phyloP scores from a whole-genome alignment of 441 rosid species.

The Syzygium malaccense region DNA sequence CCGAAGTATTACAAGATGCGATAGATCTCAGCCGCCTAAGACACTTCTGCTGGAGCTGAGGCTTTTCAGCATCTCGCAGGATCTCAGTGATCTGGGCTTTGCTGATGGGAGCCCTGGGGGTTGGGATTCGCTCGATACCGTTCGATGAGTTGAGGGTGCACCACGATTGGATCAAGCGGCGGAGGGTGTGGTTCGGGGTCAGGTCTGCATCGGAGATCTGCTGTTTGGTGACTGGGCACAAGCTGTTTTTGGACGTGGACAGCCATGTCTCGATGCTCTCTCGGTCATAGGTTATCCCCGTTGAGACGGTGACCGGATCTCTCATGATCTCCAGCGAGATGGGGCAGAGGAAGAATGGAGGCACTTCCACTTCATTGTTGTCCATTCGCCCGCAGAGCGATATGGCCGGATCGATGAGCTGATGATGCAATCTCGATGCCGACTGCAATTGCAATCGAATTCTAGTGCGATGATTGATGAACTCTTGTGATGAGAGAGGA shows the following conservation, averaged over 20 bases:
- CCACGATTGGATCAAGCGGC: slow-evolving; percentile 86
- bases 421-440: neutral
- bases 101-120: slow-evolving; percentile 67
- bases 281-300: slow-evolving; percentile 84
- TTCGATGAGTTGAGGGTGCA: slow-evolving; percentile 77
- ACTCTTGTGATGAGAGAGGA: neutral
- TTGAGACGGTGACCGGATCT: slow-evolving; percentile 66
- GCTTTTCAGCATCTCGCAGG: slow-evolving; percentile 40
- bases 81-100: slow-evolving; percentile 53
- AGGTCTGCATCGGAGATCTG: slow-evolving; percentile 38
- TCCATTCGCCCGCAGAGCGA: neutral
- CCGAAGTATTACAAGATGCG: slow-evolving; percentile 42
- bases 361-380: slow-evolving; percentile 64
- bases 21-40: slow-evolving; percentile 47
- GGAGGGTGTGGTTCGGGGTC: slow-evolving; percentile 81
- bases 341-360: slow-evolving; percentile 66
- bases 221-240: slow-evolving; percentile 78
- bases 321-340: slow-evolving; percentile 85
- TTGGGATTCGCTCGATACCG: slow-evolving; percentile 78
- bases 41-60: slow-evolving; percentile 42
- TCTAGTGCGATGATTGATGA: neutral
- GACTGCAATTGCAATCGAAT: neutral
- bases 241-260: slow-evolving; percentile 31
- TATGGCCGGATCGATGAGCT: neutral
- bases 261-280: slow-evolving; percentile 85